phyloP scores from a whole-genome alignment of 2,329 filamentous ascomycete species.

The Alternaria gaisen region DNA sequence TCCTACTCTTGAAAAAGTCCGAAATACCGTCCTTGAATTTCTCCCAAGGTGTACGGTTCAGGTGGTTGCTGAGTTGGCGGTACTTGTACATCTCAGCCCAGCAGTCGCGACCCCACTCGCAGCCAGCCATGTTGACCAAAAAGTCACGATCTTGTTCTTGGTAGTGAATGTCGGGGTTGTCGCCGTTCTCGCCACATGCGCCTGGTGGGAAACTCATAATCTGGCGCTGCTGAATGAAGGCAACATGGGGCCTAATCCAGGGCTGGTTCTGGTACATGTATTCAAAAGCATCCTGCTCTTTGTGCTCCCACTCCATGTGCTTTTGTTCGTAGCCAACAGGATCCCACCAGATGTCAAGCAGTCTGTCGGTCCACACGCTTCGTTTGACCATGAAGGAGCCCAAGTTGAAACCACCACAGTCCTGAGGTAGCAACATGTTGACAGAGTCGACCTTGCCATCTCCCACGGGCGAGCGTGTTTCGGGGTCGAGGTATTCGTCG shows the following conservation, averaged over 20 bases:
- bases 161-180: slow-evolving; percentile 85
- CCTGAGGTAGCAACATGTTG: slow-evolving; percentile 88
- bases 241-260: slow-evolving; percentile 89
- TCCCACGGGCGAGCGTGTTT: slow-evolving; percentile 75
- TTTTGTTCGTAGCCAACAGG: slow-evolving; percentile 97
- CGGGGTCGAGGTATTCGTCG: slow-evolving; percentile 77
- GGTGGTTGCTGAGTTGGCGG: slow-evolving; percentile 86
- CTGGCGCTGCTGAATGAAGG: slow-evolving; percentile 87
- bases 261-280: slow-evolving; percentile 90
- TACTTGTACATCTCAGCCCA: slow-evolving; percentile 99
- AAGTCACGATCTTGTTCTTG: slow-evolving; percentile 87
- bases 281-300: slow-evolving; percentile 95
- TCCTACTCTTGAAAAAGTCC: slow-evolving; percentile 48
- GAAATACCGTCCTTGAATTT: slow-evolving; percentile 61
- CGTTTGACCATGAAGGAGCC: slow-evolving; percentile 93
- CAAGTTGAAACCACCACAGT: slow-evolving; percentile 95
- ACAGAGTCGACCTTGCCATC: slow-evolving; percentile 82
- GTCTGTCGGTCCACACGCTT: slow-evolving; percentile 85
- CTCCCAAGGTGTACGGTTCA: slow-evolving; percentile 87
- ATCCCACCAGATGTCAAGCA: slow-evolving; percentile 98
- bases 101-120: slow-evolving; percentile 95
- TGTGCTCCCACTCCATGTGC: slow-evolving; percentile 99
- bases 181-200: slow-evolving; percentile 81
- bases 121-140: slow-evolving; percentile 97
- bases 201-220: slow-evolving; percentile 95